Conservation (phyloP, 2,329 filamentous ascomycete genomes). For the Ophiognomonia clavigignenti-juglandacearum region DNA sequence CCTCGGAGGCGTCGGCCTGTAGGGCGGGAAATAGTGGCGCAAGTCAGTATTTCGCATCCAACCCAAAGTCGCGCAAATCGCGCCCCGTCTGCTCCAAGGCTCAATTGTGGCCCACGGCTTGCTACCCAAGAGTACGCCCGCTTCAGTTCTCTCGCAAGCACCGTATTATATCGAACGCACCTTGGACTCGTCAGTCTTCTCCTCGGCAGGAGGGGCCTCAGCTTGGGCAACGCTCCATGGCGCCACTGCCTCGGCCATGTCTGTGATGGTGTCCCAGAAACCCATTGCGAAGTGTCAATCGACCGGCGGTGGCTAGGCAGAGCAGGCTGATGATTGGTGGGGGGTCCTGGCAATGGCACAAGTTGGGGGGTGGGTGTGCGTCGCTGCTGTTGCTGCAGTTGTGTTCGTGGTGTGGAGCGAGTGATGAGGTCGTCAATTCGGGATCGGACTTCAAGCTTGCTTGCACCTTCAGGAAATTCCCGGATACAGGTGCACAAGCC, state of each 20-base stretch:
- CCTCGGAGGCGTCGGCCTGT: conserved; percentile 33
- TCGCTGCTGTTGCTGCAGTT: conserved; percentile 19
- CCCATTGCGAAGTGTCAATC: conserved; percentile 50
- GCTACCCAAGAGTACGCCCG: no score
- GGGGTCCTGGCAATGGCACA: no score
- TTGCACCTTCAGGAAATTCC: no score
- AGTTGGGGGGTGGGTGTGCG: conserved; percentile 21
- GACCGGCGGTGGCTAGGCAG: conserved; percentile 29
- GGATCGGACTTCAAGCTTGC: conserved; percentile 30
- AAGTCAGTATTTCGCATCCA: neutral
- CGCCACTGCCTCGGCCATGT: conserved; percentile 60
- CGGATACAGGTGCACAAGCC: no score
- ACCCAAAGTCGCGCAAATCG: neutral
- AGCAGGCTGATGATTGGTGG: neutral
- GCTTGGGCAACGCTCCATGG: conserved; percentile 62
- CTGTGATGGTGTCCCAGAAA: conserved; percentile 61
- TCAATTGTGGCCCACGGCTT: neutral
- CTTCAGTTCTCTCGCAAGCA: no score
- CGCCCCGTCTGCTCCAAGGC: neutral
- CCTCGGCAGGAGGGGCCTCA: conserved; percentile 64
- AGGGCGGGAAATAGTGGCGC: neutral
- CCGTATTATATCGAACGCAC: no score
- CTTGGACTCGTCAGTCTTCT: conserved; percentile 37
- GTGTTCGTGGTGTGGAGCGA: no score
- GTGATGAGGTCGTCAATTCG: conserved; percentile 25